phyloP scores from a whole-genome alignment of 805 yeast species.

The Candida vaughaniae region DNA sequence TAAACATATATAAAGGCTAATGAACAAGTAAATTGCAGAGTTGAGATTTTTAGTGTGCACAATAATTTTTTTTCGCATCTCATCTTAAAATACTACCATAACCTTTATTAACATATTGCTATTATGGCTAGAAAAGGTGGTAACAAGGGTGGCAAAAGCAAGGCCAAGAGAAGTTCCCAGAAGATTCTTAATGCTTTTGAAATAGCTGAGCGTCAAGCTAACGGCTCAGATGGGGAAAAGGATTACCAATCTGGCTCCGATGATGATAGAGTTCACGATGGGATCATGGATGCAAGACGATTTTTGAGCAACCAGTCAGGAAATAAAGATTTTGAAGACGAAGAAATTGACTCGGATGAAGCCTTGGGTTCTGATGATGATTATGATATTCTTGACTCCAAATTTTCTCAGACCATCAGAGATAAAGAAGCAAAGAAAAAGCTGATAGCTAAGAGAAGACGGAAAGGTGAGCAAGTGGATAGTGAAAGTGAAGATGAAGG shows the following conservation, averaged over 20 bases:
- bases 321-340: conserved; percentile 49
- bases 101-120: neutral
- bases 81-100: too few species aligned
- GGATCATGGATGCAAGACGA: conserved; percentile 42
- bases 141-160: conserved; percentile 20
- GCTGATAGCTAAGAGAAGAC: conserved; percentile 26
- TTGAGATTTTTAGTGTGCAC: too few species aligned
- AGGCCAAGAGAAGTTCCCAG: conserved; percentile 28
- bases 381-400: conserved; percentile 59
- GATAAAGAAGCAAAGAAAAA: conserved; percentile 46
- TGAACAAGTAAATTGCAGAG: too few species aligned
- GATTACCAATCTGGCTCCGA: conserved; percentile 18
- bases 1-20: too few species aligned
- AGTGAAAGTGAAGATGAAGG: conserved; percentile 50
- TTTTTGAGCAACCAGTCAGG: conserved; percentile 24
- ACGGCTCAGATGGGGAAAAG: conserved; percentile 12
- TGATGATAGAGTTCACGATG: conserved; percentile 31
- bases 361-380: conserved; percentile 84
- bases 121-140: conserved; percentile 20
- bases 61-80: conserved; percentile 9
- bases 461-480: conserved; percentile 29
- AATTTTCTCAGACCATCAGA: conserved; percentile 67
- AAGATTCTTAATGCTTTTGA: conserved; percentile 45
- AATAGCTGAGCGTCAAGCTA: conserved; percentile 41
- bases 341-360: conserved; percentile 81